Conservation (phyloP, 2,329 filamentous ascomycete species). For the Beauveria brongniartii region DNA sequence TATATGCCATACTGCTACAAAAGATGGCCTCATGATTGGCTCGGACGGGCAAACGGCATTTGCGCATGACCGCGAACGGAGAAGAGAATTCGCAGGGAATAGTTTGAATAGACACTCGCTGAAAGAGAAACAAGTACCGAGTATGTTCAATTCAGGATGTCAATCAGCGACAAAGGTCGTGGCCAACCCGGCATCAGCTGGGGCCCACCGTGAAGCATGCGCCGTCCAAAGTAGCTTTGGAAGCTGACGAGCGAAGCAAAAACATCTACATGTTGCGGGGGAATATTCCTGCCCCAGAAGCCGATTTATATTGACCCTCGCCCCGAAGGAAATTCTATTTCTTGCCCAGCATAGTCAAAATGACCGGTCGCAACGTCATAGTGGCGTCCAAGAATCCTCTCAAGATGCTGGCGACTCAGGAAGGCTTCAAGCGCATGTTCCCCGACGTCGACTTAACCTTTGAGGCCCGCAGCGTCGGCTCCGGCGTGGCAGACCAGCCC, state of each 20-base stretch:
- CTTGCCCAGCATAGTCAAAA: neutral
- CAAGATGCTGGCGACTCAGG: constrained; percentile 28
- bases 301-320: no score
- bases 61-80: no score
- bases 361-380: constrained; percentile 16
- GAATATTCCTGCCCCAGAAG: no score
- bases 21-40: no score
- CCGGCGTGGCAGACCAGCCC: constrained; percentile 32
- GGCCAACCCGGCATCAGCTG: neutral
- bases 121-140: no score
- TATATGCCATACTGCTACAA: no score
- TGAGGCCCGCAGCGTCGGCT: constrained; percentile 24
- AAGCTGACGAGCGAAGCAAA: neutral
- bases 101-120: no score
- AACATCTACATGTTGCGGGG: neutral
- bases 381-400: constrained; percentile 33
- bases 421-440: constrained; percentile 30
- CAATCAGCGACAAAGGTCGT: neutral
- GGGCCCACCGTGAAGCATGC: neutral
- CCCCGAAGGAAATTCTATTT: neutral
- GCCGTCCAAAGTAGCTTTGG: neutral
- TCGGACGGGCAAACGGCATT: no score
- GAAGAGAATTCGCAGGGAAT: no score
- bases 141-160: no score
- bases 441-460: constrained; percentile 20